Evolutionary conservation across 202 grass and related monocot species (phyloP).

Genomic region (Panicum virgatum): DNA sequence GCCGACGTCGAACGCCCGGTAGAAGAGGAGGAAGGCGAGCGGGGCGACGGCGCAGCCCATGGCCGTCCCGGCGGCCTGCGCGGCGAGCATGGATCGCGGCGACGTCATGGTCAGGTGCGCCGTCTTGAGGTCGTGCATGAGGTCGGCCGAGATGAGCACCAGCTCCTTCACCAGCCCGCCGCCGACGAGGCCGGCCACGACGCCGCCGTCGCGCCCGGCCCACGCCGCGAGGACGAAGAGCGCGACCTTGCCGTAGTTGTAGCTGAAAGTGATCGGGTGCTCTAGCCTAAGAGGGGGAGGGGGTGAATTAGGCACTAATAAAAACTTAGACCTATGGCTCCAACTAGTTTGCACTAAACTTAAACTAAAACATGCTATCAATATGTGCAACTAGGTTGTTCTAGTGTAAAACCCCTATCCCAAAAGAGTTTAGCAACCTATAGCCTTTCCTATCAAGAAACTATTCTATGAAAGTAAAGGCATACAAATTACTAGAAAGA

Average conservation of each 20-base stretch:
- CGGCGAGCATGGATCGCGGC: constrained; percentile 59
- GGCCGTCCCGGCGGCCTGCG: constrained; percentile 53
- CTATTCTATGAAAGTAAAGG: too few relatives aligned
- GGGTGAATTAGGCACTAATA: too few relatives aligned
- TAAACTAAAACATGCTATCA: too few relatives aligned
- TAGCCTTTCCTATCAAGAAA: too few relatives aligned
- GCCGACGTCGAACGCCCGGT: constrained; percentile 63
- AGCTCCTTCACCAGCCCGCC: constrained; percentile 69
- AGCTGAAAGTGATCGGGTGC: too few relatives aligned
- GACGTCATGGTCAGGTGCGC: constrained; percentile 66
- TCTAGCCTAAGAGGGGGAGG: too few relatives aligned
- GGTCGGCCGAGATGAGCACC: constrained; percentile 65
- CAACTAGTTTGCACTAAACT: too few relatives aligned
- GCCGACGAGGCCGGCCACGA: constrained; percentile 61
- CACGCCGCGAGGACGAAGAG: constrained; percentile 66
- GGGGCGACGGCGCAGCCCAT: constrained; percentile 63
- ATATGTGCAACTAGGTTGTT: too few relatives aligned
- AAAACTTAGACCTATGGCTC: too few relatives aligned
- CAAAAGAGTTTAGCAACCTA: too few relatives aligned
- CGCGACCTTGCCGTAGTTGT: constrained; percentile 67
- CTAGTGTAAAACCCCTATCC: too few relatives aligned
- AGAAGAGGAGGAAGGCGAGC: constrained; percentile 66
- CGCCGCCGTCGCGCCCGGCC: constrained; percentile 51
- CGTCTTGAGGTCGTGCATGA: constrained; percentile 78
- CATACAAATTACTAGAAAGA: too few relatives aligned